Evolutionary conservation across 495 filamentous ascomycete species (phyloP).

Genomic region (Xylaria intraflava): DNA sequence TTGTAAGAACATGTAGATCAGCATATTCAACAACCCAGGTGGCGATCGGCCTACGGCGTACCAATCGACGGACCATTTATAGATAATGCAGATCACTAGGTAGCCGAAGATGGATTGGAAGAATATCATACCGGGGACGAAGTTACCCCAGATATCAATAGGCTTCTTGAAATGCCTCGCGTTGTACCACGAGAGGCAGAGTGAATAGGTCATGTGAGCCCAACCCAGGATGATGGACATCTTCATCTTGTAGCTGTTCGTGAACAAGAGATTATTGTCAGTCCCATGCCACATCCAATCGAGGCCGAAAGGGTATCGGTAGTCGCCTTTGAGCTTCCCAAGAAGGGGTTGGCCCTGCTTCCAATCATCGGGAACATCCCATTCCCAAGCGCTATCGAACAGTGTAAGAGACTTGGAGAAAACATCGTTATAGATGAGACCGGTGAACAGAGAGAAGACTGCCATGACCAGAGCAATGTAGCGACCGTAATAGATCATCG

Average conservation of each 20-base stretch:
- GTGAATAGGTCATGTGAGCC: conserved; percentile 97
- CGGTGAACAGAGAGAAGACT: conserved; percentile 92
- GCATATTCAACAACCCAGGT: conserved; percentile 91
- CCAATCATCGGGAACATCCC: conserved; percentile 65
- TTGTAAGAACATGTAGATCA: conserved; percentile 98
- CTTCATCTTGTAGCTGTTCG: conserved; percentile 99
- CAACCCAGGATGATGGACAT: conserved; percentile 93
- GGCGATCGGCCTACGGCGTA: conserved; percentile 54
- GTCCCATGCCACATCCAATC: conserved; percentile 97
- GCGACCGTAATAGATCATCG: conserved; percentile 96
- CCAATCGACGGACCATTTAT: conserved; percentile 97
- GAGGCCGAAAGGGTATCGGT: conserved; percentile 90
- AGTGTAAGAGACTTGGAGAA: conserved; percentile 89
- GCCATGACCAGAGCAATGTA: conserved; percentile 99
- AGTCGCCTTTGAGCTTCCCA: conserved; percentile 57
- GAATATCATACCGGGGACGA: conserved; percentile 97
- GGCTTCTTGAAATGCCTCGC: conserved; percentile 87
- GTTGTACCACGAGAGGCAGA: conserved; percentile 88
- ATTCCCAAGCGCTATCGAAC: conserved; percentile 79
- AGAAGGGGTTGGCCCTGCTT: conserved; percentile 50
- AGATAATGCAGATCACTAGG: conserved; percentile 84
- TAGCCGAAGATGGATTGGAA: conserved; percentile 99
- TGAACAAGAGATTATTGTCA: conserved; percentile 88
- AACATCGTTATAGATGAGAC: conserved; percentile 94
- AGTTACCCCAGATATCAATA: conserved; percentile 94